These are phyloP conservation scores for Arabidopsis arenosa DNA, from an alignment of 345 rosid genomes.

Conservation along the genomic window DNA sequence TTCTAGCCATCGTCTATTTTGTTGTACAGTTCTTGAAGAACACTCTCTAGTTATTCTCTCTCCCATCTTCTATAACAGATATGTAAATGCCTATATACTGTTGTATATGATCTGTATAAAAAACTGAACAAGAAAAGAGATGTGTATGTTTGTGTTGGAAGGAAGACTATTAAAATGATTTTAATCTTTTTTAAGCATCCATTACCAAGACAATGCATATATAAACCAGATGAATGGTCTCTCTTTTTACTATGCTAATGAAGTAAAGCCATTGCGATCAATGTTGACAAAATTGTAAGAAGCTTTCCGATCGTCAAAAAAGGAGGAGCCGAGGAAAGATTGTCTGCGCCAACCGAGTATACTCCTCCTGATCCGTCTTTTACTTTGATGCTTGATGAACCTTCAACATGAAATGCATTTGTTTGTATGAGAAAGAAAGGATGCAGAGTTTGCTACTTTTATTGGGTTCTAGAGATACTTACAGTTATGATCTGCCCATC, in stretches of 20 bases:
- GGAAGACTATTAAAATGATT: not conserved
- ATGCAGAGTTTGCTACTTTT: not conserved
- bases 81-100: conserved; percentile 24
- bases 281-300: conserved; percentile 44
- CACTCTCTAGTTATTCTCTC: conserved; percentile 53
- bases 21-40: conserved; percentile 85
- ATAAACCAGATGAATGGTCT: not conserved
- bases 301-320: conserved; percentile 26
- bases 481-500: conserved; percentile 91
- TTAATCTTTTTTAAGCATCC: not conserved
- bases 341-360: conserved; percentile 58
- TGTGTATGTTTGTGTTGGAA: not conserved
- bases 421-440: not conserved
- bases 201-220: conserved; percentile 20
- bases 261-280: conserved; percentile 43
- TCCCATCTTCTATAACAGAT: conserved; percentile 1
- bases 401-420: conserved; percentile 42
- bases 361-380: conserved; percentile 56
- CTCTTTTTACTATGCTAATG: conserved; percentile 38
- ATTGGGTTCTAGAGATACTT: conserved; percentile 45
- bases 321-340: conserved; percentile 53
- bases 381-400: conserved; percentile 77
- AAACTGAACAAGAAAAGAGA: conserved; percentile 12
- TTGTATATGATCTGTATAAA: conserved; percentile 34
- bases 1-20: conserved; percentile 76